These are phyloP conservation scores for Chaetomium sp. DNA, from an alignment of 2,329 filamentous ascomycete species.

Conservation along the genomic window DNA sequence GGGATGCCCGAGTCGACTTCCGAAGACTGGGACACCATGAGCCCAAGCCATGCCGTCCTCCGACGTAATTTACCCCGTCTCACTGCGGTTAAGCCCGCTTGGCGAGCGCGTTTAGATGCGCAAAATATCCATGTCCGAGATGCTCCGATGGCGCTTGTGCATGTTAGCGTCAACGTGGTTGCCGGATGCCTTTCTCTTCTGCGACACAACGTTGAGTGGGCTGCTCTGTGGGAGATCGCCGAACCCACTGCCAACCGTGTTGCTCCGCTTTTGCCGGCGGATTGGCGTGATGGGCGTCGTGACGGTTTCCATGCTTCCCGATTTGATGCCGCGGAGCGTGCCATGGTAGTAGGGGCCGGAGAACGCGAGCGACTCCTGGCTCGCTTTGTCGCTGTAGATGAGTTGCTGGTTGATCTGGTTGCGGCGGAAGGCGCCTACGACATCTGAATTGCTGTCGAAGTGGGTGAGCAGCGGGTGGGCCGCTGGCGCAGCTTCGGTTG, in stretches of 20 bases:
- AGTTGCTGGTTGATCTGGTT: conserved; percentile 65
- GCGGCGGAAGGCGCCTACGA: conserved; percentile 77
- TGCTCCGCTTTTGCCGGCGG: conserved; percentile 57
- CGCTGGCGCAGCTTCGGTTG: conserved; percentile 50
- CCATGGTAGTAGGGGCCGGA: conserved; percentile 62
- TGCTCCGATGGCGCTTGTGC: conserved; percentile 62
- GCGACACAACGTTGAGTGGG: conserved; percentile 51
- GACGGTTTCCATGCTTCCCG: conserved; percentile 66
- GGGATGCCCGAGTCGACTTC: conserved; percentile 20
- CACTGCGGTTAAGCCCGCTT: not conserved
- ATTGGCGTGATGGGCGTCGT: conserved; percentile 69
- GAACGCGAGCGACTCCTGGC: conserved; percentile 64
- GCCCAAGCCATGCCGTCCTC: conserved; percentile 48
- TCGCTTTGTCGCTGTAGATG: conserved; percentile 62
- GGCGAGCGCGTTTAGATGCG: conserved; percentile 43
- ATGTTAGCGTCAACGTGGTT: conserved; percentile 40
- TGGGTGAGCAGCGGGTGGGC: conserved; percentile 62
- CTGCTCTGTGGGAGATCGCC: conserved; percentile 47
- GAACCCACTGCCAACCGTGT: conserved; percentile 32
- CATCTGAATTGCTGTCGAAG: conserved; percentile 65
- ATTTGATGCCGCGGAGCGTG: conserved; percentile 64
- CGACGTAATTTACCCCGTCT: conserved; percentile 44
- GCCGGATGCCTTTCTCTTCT: conserved; percentile 59
- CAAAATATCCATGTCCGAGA: conserved; percentile 57
- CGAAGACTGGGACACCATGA: conserved; percentile 15